Base-by-base conservation (phyloP, 768 basidiomycete genomes). In the Kwoniella pini region DNA sequence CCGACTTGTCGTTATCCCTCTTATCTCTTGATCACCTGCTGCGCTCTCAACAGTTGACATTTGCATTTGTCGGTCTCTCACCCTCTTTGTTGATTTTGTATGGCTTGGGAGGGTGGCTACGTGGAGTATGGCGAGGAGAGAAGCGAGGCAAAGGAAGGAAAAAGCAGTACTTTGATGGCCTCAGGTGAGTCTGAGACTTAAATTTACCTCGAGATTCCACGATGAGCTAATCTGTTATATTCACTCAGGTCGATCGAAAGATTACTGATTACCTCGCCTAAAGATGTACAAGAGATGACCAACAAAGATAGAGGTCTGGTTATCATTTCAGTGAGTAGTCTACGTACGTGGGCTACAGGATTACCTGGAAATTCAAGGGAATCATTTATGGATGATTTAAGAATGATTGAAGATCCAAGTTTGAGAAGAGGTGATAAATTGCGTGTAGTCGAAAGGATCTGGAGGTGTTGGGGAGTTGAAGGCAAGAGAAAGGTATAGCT, bases 31-130 rank as follows among this genome's bases (percentile, higher is more conserved):
- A 97, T 78, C 91, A 88, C 72, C 81, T 98, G 55, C 86, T 98
- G 64, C 91, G 88, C 67, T 94, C 91, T 1, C 93, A 96, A 79
- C 91, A 95, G 74, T 82, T 96, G 43, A 96, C 92, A 1, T 99
- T 99, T 70, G 95, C 90, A 4, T 97, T 97, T 71, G 92, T 97
- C 61, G 94, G 94, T 65, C 88, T 98, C 15, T 93, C 95, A 0
- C 95, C 95, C 9, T 87, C 89, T 0, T 79, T 97, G 49, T 84
- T 87, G 3, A 80, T 98, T 31, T 84, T 93, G 2, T 94, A 93
- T 67, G 81, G 87, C 1, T 59, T 83, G 2, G 82, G 83, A 15
- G 85, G 85, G 9, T 86, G 84, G 74, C 28, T 87, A 2, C 67
- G 80, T 11, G 78, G 79, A 0, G 57, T 88, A 0, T 85, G 84